A percentile compares a stretch with the other conserved stretches of the same genome.
These are phyloP conservation scores for Cutaneotrichosporon sp. DNA, from an alignment of 1,284 basidiomycete genomes.

Conservation along the genomic window DNA sequence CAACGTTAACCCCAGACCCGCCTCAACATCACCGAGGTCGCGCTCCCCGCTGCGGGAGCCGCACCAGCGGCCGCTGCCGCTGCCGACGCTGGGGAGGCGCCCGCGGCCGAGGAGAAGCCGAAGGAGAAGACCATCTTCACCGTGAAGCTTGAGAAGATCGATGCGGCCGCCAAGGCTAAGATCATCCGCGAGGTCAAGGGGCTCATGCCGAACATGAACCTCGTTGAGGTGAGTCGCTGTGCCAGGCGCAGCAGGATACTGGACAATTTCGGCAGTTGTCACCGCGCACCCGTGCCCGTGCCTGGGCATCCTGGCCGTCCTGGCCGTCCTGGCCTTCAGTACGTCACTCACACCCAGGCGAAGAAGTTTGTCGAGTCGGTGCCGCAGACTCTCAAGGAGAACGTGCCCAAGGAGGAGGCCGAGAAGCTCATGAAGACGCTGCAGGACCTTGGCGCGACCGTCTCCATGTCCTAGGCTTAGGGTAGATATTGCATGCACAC, in stretches of 20 bases:
- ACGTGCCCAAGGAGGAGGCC: constrained; percentile 93
- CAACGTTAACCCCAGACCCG: constrained; percentile 62
- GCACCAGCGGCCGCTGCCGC: constrained; percentile 60
- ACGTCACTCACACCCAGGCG: constrained; percentile 61
- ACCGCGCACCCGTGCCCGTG: not conserved
- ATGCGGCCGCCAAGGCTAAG: constrained; percentile 88
- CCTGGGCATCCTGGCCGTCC: not conserved
- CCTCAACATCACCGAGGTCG: constrained; percentile 97
- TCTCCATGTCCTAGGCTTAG: constrained; percentile 59
- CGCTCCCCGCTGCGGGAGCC: constrained; percentile 77
- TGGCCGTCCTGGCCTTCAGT: no score
- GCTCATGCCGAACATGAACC: constrained; percentile 85
- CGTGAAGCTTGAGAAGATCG: constrained; percentile 89
- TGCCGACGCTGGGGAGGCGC: constrained; percentile 55
- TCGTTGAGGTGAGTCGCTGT: constrained; percentile 76
- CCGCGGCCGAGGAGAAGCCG: constrained; percentile 70
- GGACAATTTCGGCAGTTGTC: not conserved
- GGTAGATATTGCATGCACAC: constrained; percentile 22
- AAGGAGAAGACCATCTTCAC: constrained; percentile 99
- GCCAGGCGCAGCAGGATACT: not conserved
- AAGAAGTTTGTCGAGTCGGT: constrained; percentile 99
- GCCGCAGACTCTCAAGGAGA: constrained; percentile 93
- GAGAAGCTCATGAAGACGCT: constrained; percentile 93
- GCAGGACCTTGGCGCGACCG: constrained; percentile 82
- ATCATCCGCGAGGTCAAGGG: constrained; percentile 98